Percentiles rank a stretch among this genome's conserved stretches.
phyloP scores from a whole-genome alignment of 768 basidiomycete genomes.

The Mrakia gelida region DNA sequence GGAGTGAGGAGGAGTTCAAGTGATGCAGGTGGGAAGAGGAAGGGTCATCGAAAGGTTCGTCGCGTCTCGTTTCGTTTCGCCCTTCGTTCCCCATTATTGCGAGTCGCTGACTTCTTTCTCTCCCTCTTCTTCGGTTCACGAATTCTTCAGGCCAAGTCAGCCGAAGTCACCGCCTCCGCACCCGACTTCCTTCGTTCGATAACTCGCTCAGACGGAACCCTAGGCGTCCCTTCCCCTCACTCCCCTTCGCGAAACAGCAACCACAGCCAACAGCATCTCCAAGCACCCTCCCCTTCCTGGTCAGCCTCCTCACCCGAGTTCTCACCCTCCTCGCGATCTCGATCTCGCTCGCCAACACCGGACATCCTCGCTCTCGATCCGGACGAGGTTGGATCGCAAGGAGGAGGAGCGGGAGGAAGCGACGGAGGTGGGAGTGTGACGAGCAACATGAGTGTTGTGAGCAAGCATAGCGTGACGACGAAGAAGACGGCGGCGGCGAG shows the following conservation, averaged over 20 bases:
- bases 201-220: conserved; percentile 23
- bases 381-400: conserved; percentile 6
- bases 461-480: conserved; percentile 84
- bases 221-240: conserved; percentile 16
- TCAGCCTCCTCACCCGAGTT: conserved; percentile 3
- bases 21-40: conserved; percentile 17
- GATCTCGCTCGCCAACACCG: conserved; percentile 19
- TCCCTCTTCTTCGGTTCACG: background rate
- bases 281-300: background rate
- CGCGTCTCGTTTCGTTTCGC: background rate
- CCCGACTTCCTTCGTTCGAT: conserved; percentile 14
- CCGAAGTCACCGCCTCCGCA: conserved; percentile 7
- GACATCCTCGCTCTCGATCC: conserved; percentile 20
- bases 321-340: conserved; percentile 17
- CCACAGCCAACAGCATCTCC: background rate
- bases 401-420: conserved; percentile 7
- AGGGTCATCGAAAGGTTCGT: conserved; percentile 26
- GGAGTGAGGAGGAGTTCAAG: conserved; percentile 21
- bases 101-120: background rate
- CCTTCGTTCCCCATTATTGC: background rate
- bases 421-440: conserved; percentile 17
- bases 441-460: conserved; percentile 42
- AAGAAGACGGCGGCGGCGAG: conserved; percentile 82
- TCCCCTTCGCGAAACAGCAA: background rate
- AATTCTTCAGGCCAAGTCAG: conserved; percentile 11